Conservation (phyloP, 2,329 filamentous ascomycete genomes). For the Diaporthe sp. region DNA sequence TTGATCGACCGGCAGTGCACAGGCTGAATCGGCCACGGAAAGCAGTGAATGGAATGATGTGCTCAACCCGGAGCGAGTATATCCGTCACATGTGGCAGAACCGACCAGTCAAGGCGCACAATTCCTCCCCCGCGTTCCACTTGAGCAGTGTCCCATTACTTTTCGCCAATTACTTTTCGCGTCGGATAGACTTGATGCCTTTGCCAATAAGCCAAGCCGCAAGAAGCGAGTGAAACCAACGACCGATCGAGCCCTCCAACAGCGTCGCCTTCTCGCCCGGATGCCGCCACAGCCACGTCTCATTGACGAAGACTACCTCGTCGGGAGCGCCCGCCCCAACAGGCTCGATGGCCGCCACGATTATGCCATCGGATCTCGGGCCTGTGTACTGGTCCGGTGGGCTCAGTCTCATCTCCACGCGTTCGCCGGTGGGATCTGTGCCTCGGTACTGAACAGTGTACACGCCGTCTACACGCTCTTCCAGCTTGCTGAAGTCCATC, state of each 20-base stretch:
- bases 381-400: constrained; percentile 6
- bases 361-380: constrained; percentile 14
- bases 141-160: not conserved
- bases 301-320: constrained; percentile 16
- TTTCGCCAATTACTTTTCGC: not conserved
- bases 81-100: constrained; percentile 1
- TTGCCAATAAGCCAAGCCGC: constrained; percentile 32
- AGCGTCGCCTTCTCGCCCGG: constrained; percentile 20
- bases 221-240: constrained; percentile 35
- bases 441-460: constrained; percentile 34
- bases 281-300: constrained; percentile 33
- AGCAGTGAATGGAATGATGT: not conserved
- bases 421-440: not conserved
- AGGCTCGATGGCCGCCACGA: constrained; percentile 32
- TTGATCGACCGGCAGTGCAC: not conserved
- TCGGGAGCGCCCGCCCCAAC: not conserved
- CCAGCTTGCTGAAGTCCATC: constrained; percentile 10
- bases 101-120: not conserved
- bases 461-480: constrained; percentile 27
- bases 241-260: constrained; percentile 22
- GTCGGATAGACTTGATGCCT: constrained; percentile 11
- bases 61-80: not conserved
- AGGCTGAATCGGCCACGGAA: constrained; percentile 14
- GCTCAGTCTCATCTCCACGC: constrained; percentile 34
- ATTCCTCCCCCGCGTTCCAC: not conserved